Base-by-base conservation (phyloP, 1,284 basidiomycete species). In the Volvariella volvacea region DNA sequence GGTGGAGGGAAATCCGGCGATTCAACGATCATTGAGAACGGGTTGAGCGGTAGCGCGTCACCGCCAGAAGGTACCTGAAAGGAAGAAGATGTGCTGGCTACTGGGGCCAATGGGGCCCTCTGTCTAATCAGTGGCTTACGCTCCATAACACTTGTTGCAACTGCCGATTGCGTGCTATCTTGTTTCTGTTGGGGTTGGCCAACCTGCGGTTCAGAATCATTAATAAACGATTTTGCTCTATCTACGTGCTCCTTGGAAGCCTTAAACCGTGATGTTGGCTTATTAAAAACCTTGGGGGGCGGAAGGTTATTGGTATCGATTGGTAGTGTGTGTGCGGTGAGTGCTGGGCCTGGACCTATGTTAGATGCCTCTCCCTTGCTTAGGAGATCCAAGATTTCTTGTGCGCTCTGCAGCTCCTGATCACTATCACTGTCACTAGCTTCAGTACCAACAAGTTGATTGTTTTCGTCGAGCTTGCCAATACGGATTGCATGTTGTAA, bases 351-450 rank as follows among this genome's bases (percentile, higher is more conserved):
- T 4, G 75, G 71, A 7, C 81, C 81, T 8, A 71, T 55, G 52
- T 87, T 85, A 34, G 74, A 73, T 7, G 82, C 62, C 41, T 76
- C 68, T 21, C 80, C 80, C 46, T 68, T 71, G 44, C 64, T 69
- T 41, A 88, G 56, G 43, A 80, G 65, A 21, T 80, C 73, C 22
- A 83, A 52, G 22, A 83, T 65, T 48, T 76, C 76, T 54, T 70
- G 72, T 38, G 73, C 58, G 9, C 62, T 64, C 43, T 71, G 68
- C 19, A 70, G 71, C 45, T 74, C 74, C 8, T 71, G 68, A 31
- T 84, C 83, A 39, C 74, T 77, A 22, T 66, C 78, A 43, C 76
- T 79, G 30, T 82, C 80, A 15, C 19, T 36, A 32, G 67, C 70
- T 22, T 69, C 68, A 6, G 70, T 73, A 2, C 79, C 81, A 4